These are phyloP conservation scores for Chamaecyparis obtusa DNA, from an alignment of 75 land plant genomes.

Conservation along the genomic window DNA sequence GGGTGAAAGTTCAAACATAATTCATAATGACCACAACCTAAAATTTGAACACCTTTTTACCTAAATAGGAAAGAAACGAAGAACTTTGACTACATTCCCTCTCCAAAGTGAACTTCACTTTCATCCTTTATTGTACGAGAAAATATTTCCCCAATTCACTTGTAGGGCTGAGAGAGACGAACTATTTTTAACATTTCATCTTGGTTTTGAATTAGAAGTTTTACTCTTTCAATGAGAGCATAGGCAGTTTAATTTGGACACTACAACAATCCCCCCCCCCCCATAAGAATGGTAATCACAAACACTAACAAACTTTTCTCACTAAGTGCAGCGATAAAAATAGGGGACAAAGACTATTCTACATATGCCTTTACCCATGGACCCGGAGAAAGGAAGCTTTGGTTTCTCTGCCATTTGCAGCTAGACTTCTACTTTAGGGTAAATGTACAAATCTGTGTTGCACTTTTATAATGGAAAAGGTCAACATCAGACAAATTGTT, in stretches of 20 bases:
- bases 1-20: too few species aligned
- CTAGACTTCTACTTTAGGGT: too few species aligned
- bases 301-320: conserved; percentile 35
- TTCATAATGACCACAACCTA: too few species aligned
- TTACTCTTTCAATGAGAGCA: conserved; percentile 60
- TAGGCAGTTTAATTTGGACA: conserved; percentile 53
- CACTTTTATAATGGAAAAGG: too few species aligned
- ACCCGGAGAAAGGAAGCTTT: not conserved
- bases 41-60: too few species aligned
- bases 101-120: too few species aligned
- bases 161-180: too few species aligned
- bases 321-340: conserved; percentile 32
- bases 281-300: conserved; percentile 47
- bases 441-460: too few species aligned
- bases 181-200: conserved; percentile 59
- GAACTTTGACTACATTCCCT: too few species aligned
- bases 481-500: too few species aligned
- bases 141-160: conserved; percentile 51
- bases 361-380: too few species aligned
- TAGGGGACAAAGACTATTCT: conserved; percentile 13
- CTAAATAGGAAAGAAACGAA: too few species aligned
- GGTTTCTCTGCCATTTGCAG: not conserved
- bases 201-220: conserved; percentile 64
- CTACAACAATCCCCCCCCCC: conserved; percentile 58
- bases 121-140: conserved; percentile 42